phyloP scores from a whole-genome alignment of 164 flowering plant genomes.

The Liquidambar formosana region DNA sequence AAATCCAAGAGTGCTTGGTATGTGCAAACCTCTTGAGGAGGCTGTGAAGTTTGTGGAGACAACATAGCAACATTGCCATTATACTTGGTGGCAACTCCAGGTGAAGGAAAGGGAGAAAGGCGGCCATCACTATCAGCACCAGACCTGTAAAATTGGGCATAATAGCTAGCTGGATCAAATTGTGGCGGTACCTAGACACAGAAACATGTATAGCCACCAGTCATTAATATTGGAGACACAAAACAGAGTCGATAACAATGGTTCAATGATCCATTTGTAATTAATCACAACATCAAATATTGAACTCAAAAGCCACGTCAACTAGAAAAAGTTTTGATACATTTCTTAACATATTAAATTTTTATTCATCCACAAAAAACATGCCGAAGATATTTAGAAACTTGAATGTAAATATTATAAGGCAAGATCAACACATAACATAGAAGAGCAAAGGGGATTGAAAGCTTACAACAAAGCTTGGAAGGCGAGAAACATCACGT shows the following conservation, averaged over 20 bases:
- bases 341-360: neutral
- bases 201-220: conserved; percentile 3
- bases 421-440: neutral
- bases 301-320: neutral
- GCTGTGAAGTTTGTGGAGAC: conserved; percentile 61
- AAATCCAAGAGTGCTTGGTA: neutral
- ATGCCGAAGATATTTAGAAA: too few relatives aligned
- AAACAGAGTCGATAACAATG: neutral
- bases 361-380: too few relatives aligned
- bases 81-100: conserved; percentile 66
- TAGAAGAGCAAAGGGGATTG: neutral
- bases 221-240: neutral
- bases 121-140: conserved; percentile 74
- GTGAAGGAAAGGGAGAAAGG: conserved; percentile 64
- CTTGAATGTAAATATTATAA: neutral
- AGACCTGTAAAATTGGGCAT: conserved; percentile 73
- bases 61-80: conserved; percentile 65
- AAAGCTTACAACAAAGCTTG: conserved; percentile 68
- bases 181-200: conserved; percentile 61
- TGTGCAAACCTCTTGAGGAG: conserved; percentile 68
- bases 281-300: neutral
- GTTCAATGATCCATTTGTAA: neutral
- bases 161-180: conserved; percentile 67
- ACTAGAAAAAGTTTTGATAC: neutral
- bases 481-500: conserved; percentile 66